Conservation (phyloP, 371 early-diverging fungal species). For the Phascolomyces articulosus region DNA sequence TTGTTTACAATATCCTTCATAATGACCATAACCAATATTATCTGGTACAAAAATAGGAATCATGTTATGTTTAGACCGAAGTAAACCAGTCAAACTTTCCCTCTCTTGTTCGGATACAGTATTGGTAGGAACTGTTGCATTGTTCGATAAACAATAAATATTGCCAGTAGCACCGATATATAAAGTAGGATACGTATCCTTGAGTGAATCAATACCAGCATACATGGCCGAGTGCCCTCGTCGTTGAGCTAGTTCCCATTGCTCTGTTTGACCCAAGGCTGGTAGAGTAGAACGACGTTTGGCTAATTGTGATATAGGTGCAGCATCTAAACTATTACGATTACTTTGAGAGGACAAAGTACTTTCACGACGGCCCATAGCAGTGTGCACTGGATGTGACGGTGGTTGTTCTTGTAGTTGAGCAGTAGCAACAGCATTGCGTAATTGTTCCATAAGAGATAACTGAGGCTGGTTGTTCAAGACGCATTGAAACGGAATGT, state of each 20-base stretch:
- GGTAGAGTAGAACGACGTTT: conserved; percentile 34
- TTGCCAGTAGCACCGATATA: conserved; percentile 79
- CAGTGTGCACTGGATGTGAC: not conserved
- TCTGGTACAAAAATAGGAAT: conserved; percentile 84
- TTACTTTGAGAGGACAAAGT: too few species aligned
- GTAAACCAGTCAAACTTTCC: conserved; percentile 34
- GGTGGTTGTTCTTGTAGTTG: not conserved
- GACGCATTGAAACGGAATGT: conserved; percentile 45
- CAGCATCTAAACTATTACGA: conserved; percentile 4
- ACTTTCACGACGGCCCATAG: too few species aligned
- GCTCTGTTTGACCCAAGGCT: conserved; percentile 29
- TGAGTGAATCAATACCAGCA: conserved; percentile 68
- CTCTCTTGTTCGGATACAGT: conserved; percentile 46
- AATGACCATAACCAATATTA: conserved; percentile 70
- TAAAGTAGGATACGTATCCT: conserved; percentile 50
- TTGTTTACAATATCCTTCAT: conserved; percentile 92
- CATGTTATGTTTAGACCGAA: conserved; percentile 56
- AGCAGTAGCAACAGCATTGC: not conserved
- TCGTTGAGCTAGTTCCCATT: conserved; percentile 48
- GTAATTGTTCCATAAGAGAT: not conserved
- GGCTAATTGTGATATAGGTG: conserved; percentile 39
- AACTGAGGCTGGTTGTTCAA: conserved; percentile 10
- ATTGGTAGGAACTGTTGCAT: conserved; percentile 22
- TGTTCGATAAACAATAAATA: conserved; percentile 46
- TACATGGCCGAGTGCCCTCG: conserved; percentile 80